Conservation (phyloP, 352 stramenopile genomes). For the Pythium chondricola region DNA sequence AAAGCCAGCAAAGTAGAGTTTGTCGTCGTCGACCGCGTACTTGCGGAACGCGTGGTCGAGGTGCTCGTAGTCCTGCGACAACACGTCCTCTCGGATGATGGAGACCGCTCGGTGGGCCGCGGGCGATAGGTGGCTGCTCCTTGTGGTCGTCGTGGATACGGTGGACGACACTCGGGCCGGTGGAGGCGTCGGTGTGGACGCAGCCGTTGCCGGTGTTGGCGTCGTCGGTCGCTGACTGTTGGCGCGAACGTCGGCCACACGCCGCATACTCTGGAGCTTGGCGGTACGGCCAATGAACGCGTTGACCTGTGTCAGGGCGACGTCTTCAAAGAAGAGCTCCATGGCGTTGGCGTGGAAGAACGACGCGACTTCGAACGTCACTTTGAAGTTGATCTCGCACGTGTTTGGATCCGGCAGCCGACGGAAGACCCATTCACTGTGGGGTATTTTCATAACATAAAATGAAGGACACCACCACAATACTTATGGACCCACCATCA, state of each 20-base stretch:
- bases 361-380: slow-evolving; percentile 76
- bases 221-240: background rate
- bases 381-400: slow-evolving; percentile 70
- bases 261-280: slow-evolving; percentile 37
- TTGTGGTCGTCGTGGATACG: too few relatives aligned
- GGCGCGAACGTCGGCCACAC: slow-evolving; percentile 11
- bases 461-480: too few relatives aligned
- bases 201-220: slow-evolving; percentile 10
- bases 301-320: slow-evolving; percentile 73
- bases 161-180: too few relatives aligned
- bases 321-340: slow-evolving; percentile 82
- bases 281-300: slow-evolving; percentile 64
- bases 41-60: slow-evolving; percentile 43
- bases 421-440: slow-evolving; percentile 69
- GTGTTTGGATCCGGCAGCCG: slow-evolving; percentile 38
- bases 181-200: background rate
- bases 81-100: slow-evolving; percentile 45
- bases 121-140: background rate
- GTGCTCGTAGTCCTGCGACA: slow-evolving; percentile 42
- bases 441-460: too few relatives aligned
- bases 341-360: slow-evolving; percentile 79
- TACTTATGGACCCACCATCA: too few relatives aligned
- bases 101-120: slow-evolving; percentile 15
- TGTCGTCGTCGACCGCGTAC: slow-evolving; percentile 41
- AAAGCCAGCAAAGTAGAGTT: slow-evolving; percentile 64